These are phyloP conservation scores for Lentinula raphanica DNA, from an alignment of 768 basidiomycete genomes.

Conservation along the genomic window DNA sequence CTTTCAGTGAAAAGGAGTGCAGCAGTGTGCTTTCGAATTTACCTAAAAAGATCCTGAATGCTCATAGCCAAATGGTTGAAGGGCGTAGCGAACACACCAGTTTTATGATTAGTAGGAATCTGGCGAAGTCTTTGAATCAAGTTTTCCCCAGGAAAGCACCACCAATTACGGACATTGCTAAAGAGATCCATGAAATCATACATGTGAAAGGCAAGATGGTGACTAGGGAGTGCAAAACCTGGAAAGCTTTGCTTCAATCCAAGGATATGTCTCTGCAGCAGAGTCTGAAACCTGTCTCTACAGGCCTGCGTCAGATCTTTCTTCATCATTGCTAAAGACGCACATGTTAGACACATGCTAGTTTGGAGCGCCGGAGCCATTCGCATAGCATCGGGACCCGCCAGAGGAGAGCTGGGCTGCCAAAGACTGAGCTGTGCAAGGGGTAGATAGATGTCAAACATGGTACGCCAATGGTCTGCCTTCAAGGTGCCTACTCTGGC, in stretches of 20 bases:
- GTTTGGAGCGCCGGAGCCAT: neutral
- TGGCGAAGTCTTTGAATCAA: conserved; percentile 18
- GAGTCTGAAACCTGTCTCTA: neutral
- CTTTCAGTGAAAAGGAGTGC: conserved; percentile 11
- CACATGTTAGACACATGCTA: neutral
- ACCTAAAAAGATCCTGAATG: neutral
- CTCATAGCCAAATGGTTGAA: neutral
- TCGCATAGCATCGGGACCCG: neutral
- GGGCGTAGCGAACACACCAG: conserved; percentile 14
- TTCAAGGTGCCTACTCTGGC: conserved; percentile 18
- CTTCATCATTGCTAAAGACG: neutral
- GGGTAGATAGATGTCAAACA: conserved; percentile 15
- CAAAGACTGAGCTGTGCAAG: conserved; percentile 19
- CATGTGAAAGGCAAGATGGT: conserved; percentile 12
- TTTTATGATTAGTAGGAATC: conserved; percentile 19
- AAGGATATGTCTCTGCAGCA: conserved; percentile 4
- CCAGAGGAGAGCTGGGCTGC: neutral
- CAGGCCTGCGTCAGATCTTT: neutral
- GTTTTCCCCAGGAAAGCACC: conserved; percentile 20
- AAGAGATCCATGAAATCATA: conserved; percentile 12
- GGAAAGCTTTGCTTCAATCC: conserved; percentile 5
- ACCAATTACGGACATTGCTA: conserved; percentile 14
- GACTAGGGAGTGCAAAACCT: conserved; percentile 8
- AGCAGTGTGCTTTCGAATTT: conserved; percentile 13
- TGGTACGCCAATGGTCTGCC: conserved; percentile 18